Evolutionary conservation across 495 filamentous ascomycete genomes (phyloP).

Genomic region (Penicillium maclennaniae): DNA sequence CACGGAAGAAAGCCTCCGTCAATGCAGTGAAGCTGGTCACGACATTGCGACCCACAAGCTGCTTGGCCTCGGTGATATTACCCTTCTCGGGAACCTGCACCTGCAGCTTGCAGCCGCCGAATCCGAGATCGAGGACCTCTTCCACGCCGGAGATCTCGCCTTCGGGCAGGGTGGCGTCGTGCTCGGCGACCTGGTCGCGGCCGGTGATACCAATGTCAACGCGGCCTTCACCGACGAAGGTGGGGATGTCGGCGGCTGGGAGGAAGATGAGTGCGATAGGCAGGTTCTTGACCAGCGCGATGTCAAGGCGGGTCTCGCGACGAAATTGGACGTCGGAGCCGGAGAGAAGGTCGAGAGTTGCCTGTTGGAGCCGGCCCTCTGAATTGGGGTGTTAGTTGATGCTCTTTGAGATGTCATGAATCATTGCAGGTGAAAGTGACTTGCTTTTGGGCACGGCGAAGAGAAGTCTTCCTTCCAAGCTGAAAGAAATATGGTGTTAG

Average conservation of each 20-base stretch:
- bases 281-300: constrained; percentile 92
- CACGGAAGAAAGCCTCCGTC: constrained; percentile 73
- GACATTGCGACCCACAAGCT: constrained; percentile 90
- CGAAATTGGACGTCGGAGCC: constrained; percentile 96
- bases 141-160: constrained; percentile 64
- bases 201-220: constrained; percentile 96
- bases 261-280: constrained; percentile 96
- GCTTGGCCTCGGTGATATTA: constrained; percentile 57
- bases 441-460: constrained; percentile 97
- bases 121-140: constrained; percentile 82
- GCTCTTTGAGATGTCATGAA: constrained; percentile 14
- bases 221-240: constrained; percentile 89
- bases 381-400: constrained; percentile 15
- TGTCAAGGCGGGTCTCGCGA: constrained; percentile 88
- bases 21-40: constrained; percentile 91
- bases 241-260: constrained; percentile 93
- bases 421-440: constrained; percentile 33
- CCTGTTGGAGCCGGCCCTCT: constrained; percentile 91
- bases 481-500: constrained; percentile 12
- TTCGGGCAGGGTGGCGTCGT: constrained; percentile 64
- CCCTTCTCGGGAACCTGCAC: constrained; percentile 94
- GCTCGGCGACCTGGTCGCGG: constrained; percentile 85
- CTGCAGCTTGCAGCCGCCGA: constrained; percentile 87
- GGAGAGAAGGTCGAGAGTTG: constrained; percentile 79
- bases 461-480: constrained; percentile 84